phyloP scores from a whole-genome alignment of 768 basidiomycete genomes.

The Tricholoma bakamatsutake region DNA sequence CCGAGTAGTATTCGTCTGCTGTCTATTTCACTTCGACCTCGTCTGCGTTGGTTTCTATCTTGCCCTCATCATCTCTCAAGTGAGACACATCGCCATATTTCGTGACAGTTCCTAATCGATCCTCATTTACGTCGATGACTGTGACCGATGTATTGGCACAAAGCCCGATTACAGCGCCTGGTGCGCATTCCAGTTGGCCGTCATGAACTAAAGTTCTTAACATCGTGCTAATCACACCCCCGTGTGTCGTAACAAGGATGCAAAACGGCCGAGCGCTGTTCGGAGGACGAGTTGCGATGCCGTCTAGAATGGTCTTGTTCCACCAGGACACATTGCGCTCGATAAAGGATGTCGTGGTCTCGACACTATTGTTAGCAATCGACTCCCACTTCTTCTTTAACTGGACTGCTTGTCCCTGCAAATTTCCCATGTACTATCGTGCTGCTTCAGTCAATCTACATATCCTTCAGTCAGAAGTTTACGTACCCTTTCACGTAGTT shows the following conservation, averaged over 20 bases:
- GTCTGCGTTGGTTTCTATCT: constrained; percentile 51
- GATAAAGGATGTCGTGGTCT: constrained; percentile 31
- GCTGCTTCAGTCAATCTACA: not conserved
- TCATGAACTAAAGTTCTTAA: constrained; percentile 41
- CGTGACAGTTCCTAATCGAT: constrained; percentile 35
- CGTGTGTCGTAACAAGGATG: constrained; percentile 63
- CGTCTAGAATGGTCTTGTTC: constrained; percentile 36
- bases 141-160: constrained; percentile 56
- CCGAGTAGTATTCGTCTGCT: too few relatives aligned
- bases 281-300: constrained; percentile 16
- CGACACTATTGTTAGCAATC: constrained; percentile 21
- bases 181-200: constrained; percentile 29
- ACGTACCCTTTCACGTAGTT: constrained; percentile 62
- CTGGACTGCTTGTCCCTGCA: constrained; percentile 41
- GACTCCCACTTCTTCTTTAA: constrained; percentile 13
- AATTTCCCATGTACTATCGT: constrained; percentile 24
- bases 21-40: constrained; percentile 17
- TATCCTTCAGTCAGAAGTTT: not conserved
- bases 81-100: constrained; percentile 55
- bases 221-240: constrained; percentile 54
- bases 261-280: constrained; percentile 23
- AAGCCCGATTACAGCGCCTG: constrained; percentile 27
- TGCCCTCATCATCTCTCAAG: constrained; percentile 27
- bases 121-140: constrained; percentile 45
- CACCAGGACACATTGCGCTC: constrained; percentile 61